Evolutionary conservation across 2,329 filamentous ascomycete genomes (phyloP).

Genomic region (Colletotrichum cereale): DNA sequence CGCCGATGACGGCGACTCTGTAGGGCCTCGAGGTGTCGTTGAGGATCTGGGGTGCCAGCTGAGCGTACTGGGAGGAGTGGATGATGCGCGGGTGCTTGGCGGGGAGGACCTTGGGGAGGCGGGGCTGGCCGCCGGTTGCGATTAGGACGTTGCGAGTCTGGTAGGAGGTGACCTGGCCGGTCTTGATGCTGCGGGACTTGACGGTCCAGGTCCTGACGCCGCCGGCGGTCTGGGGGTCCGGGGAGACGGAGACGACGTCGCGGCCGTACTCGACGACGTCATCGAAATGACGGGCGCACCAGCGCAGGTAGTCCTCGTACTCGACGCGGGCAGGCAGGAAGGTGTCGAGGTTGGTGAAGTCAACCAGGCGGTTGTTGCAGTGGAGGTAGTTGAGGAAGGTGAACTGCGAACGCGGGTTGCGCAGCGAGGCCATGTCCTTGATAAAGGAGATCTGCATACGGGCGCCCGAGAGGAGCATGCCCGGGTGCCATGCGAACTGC

Average conservation of each 20-base stretch:
- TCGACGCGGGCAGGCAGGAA: slow-evolving; percentile 89
- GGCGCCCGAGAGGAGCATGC: slow-evolving; percentile 92
- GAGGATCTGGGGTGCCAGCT: slow-evolving; percentile 71
- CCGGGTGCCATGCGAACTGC: slow-evolving; percentile 91
- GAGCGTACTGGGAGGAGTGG: slow-evolving; percentile 89
- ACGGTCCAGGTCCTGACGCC: slow-evolving; percentile 76
- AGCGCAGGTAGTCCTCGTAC: slow-evolving; percentile 95
- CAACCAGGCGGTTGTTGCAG: slow-evolving; percentile 81
- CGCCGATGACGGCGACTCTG: slow-evolving; percentile 86
- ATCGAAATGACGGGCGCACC: slow-evolving; percentile 88
- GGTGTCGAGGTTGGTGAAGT: slow-evolving; percentile 91
- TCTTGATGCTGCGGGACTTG: slow-evolving; percentile 71
- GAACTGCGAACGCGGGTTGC: slow-evolving; percentile 90
- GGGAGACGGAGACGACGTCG: slow-evolving; percentile 80
- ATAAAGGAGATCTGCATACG: slow-evolving; percentile 99
- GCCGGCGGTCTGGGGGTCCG: slow-evolving; percentile 54
- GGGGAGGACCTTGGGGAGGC: slow-evolving; percentile 78
- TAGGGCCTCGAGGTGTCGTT: slow-evolving; percentile 68
- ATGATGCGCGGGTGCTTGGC: slow-evolving; percentile 79
- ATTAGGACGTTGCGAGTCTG: slow-evolving; percentile 75
- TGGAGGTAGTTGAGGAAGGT: slow-evolving; percentile 97
- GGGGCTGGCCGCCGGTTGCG: slow-evolving; percentile 72
- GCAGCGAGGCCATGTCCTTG: slow-evolving; percentile 92
- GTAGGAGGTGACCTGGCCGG: slow-evolving; percentile 65
- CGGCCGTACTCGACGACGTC: slow-evolving; percentile 79